Evolutionary conservation across 208 protist species (phyloP).

Genomic region (Leishmania aethiopica): DNA sequence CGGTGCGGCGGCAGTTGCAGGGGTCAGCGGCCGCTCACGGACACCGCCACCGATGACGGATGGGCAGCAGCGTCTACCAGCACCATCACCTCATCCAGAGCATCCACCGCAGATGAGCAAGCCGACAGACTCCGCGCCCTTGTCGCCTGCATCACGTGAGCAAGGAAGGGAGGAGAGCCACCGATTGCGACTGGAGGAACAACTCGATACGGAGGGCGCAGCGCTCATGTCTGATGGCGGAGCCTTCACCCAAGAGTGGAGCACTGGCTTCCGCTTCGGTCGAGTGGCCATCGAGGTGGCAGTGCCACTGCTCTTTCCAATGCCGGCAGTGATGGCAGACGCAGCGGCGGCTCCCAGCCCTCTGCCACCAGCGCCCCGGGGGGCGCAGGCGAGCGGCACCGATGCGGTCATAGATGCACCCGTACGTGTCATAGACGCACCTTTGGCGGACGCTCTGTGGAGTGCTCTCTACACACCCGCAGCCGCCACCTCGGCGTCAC

Average conservation of each 20-base stretch:
- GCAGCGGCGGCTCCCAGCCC: not conserved
- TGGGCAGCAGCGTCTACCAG: not conserved
- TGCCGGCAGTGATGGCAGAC: not conserved
- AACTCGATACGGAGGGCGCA: slow-evolving; percentile 3
- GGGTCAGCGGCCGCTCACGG: not conserved
- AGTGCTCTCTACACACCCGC: slow-evolving; percentile 10
- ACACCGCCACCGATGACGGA: not conserved
- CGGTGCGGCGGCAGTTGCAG: not conserved
- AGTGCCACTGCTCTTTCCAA: not conserved
- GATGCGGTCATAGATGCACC: not conserved
- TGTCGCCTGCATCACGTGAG: not conserved
- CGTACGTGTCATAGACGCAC: not conserved
- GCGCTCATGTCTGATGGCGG: not conserved
- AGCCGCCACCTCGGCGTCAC: not conserved
- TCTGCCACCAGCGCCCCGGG: not conserved
- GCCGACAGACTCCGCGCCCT: not conserved
- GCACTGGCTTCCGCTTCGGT: not conserved
- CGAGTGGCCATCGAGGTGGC: slow-evolving; percentile 14
- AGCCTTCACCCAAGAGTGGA: not conserved
- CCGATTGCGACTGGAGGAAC: slow-evolving; percentile 4
- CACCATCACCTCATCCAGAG: not conserved
- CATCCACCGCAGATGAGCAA: not conserved
- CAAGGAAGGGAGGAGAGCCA: not conserved
- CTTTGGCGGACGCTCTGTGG: slow-evolving; percentile 23
- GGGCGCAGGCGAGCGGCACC: not conserved